A percentile compares a stretch with the other conserved stretches of the same genome.
Evolutionary conservation across 208 protist genomes (phyloP).

Genomic region (Trypanosoma melophagium): DNA sequence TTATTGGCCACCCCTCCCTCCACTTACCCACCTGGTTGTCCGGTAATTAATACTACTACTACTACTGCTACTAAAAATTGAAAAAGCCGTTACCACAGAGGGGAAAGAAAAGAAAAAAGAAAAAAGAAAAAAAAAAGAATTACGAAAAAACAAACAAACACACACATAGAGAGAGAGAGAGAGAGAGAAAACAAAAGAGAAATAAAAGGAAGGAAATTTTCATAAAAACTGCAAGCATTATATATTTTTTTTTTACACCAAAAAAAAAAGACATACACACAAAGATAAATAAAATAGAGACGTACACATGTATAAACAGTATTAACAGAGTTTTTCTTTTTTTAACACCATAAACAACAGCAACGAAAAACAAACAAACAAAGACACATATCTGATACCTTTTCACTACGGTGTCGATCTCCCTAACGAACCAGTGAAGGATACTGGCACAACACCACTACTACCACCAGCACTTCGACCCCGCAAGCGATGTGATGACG

Average conservation of each 20-base stretch:
- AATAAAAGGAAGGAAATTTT: too few species aligned
- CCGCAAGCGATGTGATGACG: constrained; percentile 11
- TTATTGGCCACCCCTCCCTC: too few species aligned
- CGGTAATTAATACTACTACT: too few species aligned
- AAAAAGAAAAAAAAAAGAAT: background rate
- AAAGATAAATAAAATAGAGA: too few species aligned
- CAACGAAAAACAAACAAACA: constrained; percentile 27
- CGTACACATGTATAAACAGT: too few species aligned
- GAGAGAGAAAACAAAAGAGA: too few species aligned
- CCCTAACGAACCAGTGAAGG: constrained; percentile 14
- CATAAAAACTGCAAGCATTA: too few species aligned
- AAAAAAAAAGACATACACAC: background rate
- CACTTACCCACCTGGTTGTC: too few species aligned
- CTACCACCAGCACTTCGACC: constrained; percentile 9
- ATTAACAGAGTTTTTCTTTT: too few species aligned
- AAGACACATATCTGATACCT: background rate
- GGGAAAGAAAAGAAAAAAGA: constrained; percentile 15
- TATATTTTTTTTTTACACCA: background rate
- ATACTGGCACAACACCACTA: background rate
- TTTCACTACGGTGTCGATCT: constrained; percentile 2
- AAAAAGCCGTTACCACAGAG: constrained; percentile 1
- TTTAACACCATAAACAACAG: constrained; percentile 8
- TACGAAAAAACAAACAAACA: background rate
- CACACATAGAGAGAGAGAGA: background rate
- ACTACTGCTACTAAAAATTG: background rate